These are phyloP conservation scores for Dendrocalamus latiflorus DNA, from an alignment of 202 grass and related monocot species.

Conservation along the genomic window DNA sequence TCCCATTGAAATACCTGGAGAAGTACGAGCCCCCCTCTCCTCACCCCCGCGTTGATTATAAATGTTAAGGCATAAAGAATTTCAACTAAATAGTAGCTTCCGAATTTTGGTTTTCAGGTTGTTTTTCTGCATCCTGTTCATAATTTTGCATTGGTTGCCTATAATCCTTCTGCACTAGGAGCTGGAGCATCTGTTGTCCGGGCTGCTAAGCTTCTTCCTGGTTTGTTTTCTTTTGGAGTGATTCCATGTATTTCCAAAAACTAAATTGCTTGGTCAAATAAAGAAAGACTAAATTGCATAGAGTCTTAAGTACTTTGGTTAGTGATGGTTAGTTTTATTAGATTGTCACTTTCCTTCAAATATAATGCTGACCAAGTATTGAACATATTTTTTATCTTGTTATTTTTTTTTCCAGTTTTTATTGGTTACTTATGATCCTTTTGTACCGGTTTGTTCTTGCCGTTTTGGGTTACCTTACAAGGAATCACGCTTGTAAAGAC, in stretches of 20 bases:
- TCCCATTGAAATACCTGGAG: conserved; percentile 95
- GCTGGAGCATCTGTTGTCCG: conserved; percentile 75
- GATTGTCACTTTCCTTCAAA: neutral
- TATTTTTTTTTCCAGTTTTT: neutral
- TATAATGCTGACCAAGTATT: neutral
- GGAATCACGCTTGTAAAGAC: neutral
- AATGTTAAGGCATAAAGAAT: neutral
- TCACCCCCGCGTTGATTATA: neutral
- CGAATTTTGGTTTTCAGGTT: conserved; percentile 57
- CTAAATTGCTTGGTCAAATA: conserved; percentile 12
- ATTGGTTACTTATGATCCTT: neutral
- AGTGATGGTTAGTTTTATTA: neutral
- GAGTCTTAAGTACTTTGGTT: neutral
- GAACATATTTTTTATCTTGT: neutral
- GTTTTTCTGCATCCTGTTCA: conserved; percentile 97
- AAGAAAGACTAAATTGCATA: neutral
- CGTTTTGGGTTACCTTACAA: neutral
- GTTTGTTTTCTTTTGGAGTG: conserved; percentile 40
- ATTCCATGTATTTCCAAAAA: neutral
- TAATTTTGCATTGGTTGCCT: conserved; percentile 92
- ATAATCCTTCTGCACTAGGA: conserved; percentile 96
- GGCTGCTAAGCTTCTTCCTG: conserved; percentile 95
- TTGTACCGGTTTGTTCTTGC: neutral
- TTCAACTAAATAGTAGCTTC: conserved; percentile 18
- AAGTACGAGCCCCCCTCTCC: conserved; percentile 42